A percentile compares a stretch with the other conserved stretches of the same genome.
phyloP scores from a whole-genome alignment of 345 rosid species.

The Syzygium aqueum region DNA sequence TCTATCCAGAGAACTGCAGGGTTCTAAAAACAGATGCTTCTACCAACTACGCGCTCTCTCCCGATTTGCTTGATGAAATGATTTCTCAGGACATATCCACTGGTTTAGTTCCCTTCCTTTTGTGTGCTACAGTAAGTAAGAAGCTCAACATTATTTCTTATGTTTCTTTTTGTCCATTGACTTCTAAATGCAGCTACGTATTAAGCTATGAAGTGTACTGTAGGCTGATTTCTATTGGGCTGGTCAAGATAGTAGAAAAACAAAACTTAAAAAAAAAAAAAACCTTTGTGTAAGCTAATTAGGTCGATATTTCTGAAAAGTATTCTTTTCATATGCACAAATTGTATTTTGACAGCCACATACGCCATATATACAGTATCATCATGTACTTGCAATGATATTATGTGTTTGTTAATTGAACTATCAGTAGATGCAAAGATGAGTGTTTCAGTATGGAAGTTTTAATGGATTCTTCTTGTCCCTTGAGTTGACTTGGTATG shows the following conservation, averaged over 20 bases:
- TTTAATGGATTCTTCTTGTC: background rate
- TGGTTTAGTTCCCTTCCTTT: conserved; percentile 76
- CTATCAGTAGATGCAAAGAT: background rate
- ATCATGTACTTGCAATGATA: background rate
- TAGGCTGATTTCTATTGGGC: background rate
- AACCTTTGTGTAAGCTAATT: background rate
- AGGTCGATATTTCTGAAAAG: background rate
- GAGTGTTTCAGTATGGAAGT: background rate
- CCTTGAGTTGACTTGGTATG: background rate
- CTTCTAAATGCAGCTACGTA: background rate
- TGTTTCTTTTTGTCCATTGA: background rate
- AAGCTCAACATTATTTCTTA: background rate
- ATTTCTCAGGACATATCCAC: conserved; percentile 51
- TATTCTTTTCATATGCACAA: background rate
- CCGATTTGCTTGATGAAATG: conserved; percentile 45
- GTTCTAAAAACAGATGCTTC: conserved; percentile 57
- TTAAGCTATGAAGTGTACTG: background rate
- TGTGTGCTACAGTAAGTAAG: conserved; percentile 70
- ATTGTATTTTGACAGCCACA: background rate
- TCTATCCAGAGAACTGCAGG: conserved; percentile 65
- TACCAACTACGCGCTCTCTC: conserved; percentile 57
- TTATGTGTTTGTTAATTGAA: background rate
- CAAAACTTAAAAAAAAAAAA: background rate
- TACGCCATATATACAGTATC: background rate
- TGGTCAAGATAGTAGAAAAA: background rate